phyloP scores from a whole-genome alignment of 1,284 basidiomycete genomes.

The Cryptococcus neoformans region DNA sequence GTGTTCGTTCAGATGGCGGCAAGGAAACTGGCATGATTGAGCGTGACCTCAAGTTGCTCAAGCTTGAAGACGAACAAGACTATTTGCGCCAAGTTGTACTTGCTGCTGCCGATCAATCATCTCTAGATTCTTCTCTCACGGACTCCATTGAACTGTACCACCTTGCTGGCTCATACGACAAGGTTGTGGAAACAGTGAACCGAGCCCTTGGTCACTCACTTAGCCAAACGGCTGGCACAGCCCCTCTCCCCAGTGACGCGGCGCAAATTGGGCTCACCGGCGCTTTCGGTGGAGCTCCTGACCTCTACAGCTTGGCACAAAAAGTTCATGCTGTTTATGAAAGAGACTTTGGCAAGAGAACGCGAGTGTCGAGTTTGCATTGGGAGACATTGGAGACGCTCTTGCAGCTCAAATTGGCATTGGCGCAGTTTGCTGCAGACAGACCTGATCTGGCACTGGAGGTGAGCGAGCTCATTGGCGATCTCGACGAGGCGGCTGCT shows the following conservation, averaged over 20 bases:
- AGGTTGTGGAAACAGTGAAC: conserved; percentile 84
- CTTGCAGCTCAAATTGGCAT: conserved; percentile 76
- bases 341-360: conserved; percentile 67
- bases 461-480: conserved; percentile 52
- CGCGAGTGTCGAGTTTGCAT: conserved; percentile 73
- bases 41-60: conserved; percentile 72
- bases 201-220: conserved; percentile 84
- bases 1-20: conserved; percentile 82
- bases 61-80: conserved; percentile 64
- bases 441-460: conserved; percentile 75
- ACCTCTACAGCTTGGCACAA: conserved; percentile 71
- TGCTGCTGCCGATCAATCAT: conserved; percentile 70
- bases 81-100: conserved; percentile 82
- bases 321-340: conserved; percentile 88
- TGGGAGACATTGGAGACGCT: conserved; percentile 62
- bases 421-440: conserved; percentile 69
- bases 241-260: conserved; percentile 12
- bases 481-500: neutral
- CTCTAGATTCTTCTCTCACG: conserved; percentile 66
- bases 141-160: conserved; percentile 97
- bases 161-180: conserved; percentile 85
- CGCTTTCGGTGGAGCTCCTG: conserved; percentile 45
- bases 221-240: conserved; percentile 54
- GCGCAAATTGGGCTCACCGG: conserved; percentile 25
- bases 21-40: conserved; percentile 87